Base-by-base conservation (phyloP, 164 flowering plant species). In the Malania oleifera region DNA sequence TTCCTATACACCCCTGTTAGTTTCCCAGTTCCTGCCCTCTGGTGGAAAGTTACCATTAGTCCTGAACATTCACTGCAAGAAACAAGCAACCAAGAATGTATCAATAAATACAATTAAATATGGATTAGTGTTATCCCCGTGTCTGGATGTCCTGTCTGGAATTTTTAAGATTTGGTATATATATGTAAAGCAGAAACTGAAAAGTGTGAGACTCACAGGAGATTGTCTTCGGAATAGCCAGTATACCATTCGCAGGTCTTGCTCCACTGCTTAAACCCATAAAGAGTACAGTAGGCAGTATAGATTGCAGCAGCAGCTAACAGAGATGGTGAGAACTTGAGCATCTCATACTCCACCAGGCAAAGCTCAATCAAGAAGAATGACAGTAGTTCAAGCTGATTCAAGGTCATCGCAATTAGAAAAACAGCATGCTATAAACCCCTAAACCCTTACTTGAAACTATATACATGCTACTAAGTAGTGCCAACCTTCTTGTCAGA, bases 311-410 rank as follows among this genome's bases (percentile, higher is more conserved):
- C 67, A 14, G 86, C 86, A 10, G 86, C 83, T 18, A 82, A 19
- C 37, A 77, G 23, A 8, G 86, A 82, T 26, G 86, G 80, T 59
- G 82, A 74, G 57, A 56, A 79, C 61, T 73, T 77, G 25, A 82
- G 75, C 86, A 82, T 82, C 58, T 79, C 82, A 58, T 77, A 79
- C 67, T 79, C 82, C 66, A 82, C 84, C 3, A 82, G 76, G 37
- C 72, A 68, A 20, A 82, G 82, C 71, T 81, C 85, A 8, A 78
- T 62, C 67, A 81, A 59, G 70, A 72, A 78, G 61, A 74, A 78
- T 10, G 82, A 67, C 19, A 81, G 35, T 13, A 52, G 56, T 66
- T 81, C 76, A 1, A 73, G 67, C 73, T 73, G 67, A 14, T 19
- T 39, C 6, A 18, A 0, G 20, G 12, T 9, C n/a, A n/a, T n/a